Base-by-base conservation (phyloP, 2,329 filamentous ascomycete genomes). In the Leptoxyphium fumago region DNA sequence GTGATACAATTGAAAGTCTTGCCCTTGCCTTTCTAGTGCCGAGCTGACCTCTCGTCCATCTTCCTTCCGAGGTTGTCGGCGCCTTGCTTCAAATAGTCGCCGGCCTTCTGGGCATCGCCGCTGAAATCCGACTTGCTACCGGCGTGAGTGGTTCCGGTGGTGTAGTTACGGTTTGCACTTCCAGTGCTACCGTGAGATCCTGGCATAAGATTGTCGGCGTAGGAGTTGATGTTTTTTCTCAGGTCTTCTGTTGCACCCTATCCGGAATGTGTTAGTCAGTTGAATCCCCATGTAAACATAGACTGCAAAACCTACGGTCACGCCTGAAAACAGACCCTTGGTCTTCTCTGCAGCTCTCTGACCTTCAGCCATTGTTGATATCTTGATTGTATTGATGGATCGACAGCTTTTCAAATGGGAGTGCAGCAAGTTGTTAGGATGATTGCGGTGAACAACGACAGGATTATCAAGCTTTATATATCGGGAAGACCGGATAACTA, bases 171-270 rank as follows among this genome's bases (percentile, higher is more conserved):
- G 32, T 9, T 36, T 13, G 32, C 32, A 9, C 15, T 15, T 15
- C 13, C 32, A 5, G 32, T 36, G 15, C 15, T 36, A 5, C 13
- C 11, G 3, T 36, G 32, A 36, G 32, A 36, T 5, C 32, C 32
- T 36, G 32, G 15, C 1, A 51, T 29, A 5, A 58, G 42, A 28
- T 52, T 50, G 46, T 58, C 55, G 43, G 51, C 50, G 45, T 52
- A 56, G 29, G 45, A 42, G 46, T 58, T 58, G 46, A 56, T 47
- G 47, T 58, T 57, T 34, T 55, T 50, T 36, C 55, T 50, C 13
- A 55, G 45, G 38, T 43, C 45, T 41, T 58, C 55, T 28, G 49
- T 46, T 21, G 47, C 47, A 39, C 51, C 46, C 55, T 57, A 36
- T 13, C 4, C 3, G 4, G 32, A 4, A 15, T 36, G 7, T 26